Percentiles rank a stretch among this genome's conserved stretches.
Conservation (phyloP, 768 basidiomycete genomes). For the Asterophora parasitica region DNA sequence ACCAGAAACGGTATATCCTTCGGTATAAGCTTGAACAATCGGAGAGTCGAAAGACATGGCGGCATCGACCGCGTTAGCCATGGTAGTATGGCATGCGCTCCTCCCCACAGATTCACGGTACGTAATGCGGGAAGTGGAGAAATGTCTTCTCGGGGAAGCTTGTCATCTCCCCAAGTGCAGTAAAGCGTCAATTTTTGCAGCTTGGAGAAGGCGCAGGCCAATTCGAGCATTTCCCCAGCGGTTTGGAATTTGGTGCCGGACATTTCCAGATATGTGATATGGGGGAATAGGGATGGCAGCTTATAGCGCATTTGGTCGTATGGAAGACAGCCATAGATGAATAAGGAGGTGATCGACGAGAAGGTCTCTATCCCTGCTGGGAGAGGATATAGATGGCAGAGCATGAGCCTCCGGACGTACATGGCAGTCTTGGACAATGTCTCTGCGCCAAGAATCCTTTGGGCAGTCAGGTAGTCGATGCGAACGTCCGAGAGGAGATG, state of each 20-base stretch:
- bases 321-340: background rate
- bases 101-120: background rate
- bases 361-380: background rate
- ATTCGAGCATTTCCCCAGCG: background rate
- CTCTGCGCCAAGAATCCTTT: background rate
- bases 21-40: background rate
- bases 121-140: background rate
- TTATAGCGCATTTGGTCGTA: background rate
- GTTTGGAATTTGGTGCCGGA: background rate
- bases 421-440: background rate
- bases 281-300: slow-evolving; percentile 1
- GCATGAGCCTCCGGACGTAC: slow-evolving; percentile 3
- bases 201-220: background rate
- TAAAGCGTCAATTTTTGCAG: slow-evolving; percentile 3
- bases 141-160: background rate
- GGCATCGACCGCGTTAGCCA: background rate
- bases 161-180: background rate
- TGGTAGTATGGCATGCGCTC: background rate
- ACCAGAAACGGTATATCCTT: background rate
- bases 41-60: slow-evolving; percentile 1
- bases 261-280: slow-evolving; percentile 1
- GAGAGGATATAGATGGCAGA: background rate
- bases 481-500: slow-evolving; percentile 3
- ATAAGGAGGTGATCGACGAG: slow-evolving; percentile 3
- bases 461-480: background rate